These are phyloP conservation scores for Fusarium nematophilum DNA, from an alignment of 2,329 filamentous ascomycete genomes.

Conservation along the genomic window DNA sequence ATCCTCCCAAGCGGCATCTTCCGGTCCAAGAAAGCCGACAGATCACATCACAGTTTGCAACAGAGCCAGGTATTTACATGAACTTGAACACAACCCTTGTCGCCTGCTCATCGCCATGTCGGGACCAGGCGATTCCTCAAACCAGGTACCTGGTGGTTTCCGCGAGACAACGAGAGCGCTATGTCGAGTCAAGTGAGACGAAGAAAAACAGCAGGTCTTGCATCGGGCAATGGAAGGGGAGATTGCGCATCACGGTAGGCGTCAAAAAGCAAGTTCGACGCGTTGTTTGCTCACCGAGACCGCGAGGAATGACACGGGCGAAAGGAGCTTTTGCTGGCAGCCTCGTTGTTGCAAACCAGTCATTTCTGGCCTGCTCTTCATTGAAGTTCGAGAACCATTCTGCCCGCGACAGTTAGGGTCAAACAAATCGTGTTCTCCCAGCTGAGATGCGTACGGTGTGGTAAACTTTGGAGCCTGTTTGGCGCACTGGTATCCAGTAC, in stretches of 20 bases:
- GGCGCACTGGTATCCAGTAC: conserved; percentile 25
- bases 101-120: conserved; percentile 16
- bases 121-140: conserved; percentile 5
- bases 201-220: neutral
- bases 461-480: conserved; percentile 8
- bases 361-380: conserved; percentile 10
- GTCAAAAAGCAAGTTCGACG: conserved; percentile 2
- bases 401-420: conserved; percentile 22
- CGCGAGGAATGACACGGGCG: conserved; percentile 11
- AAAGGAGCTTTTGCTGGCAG: conserved; percentile 18
- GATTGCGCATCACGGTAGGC: neutral
- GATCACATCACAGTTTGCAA: conserved; percentile 9
- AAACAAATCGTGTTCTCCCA: conserved; percentile 10
- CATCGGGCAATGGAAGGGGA: conserved; percentile 2
- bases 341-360: neutral
- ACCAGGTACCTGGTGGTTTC: conserved; percentile 8
- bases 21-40: conserved; percentile 15
- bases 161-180: neutral
- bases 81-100: conserved; percentile 22
- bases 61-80: conserved; percentile 6
- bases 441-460: conserved; percentile 10
- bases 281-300: neutral
- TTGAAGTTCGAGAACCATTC: conserved; percentile 16
- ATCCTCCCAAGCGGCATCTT: conserved; percentile 33
- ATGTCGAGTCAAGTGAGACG: conserved; percentile 3